Evolutionary conservation across 495 filamentous ascomycete species (phyloP).

Genomic region (Bacidia rubella): DNA sequence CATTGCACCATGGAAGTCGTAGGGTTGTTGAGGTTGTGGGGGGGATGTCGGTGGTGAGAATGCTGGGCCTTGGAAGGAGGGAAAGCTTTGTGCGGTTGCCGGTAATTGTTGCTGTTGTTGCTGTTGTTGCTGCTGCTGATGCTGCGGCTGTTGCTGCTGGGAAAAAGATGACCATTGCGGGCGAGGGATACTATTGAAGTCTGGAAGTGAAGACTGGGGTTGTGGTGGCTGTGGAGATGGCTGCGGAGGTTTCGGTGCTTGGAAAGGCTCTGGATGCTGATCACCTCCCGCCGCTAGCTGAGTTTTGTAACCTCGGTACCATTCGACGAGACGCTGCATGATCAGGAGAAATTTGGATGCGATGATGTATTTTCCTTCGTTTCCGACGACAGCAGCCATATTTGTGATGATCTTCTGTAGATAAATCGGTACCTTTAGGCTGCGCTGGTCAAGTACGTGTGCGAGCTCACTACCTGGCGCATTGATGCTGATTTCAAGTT

Average conservation of each 20-base stretch:
- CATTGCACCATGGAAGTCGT: slow-evolving; percentile 1
- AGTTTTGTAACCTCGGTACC: slow-evolving; percentile 37
- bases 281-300: background rate
- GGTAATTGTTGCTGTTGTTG: background rate
- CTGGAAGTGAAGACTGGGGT: background rate
- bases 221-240: background rate
- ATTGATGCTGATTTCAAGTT: slow-evolving; percentile 24
- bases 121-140: background rate
- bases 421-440: slow-evolving; percentile 22
- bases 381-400: slow-evolving; percentile 9
- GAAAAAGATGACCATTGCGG: background rate
- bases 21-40: slow-evolving; percentile 1
- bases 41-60: background rate
- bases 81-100: background rate
- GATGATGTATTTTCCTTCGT: slow-evolving; percentile 2
- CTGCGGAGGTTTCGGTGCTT: background rate
- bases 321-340: slow-evolving; percentile 55
- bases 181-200: slow-evolving; percentile 3
- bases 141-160: background rate
- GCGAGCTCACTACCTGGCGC: slow-evolving; percentile 21
- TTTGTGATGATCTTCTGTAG: slow-evolving; percentile 17
- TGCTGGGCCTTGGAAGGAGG: background rate
- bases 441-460: slow-evolving; percentile 19
- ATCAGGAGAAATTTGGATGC: slow-evolving; percentile 68
- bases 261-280: background rate